Percentiles rank a stretch among this genome's conserved stretches.
Conservation (phyloP, 306 rosid genomes). For the Comarum palustre region DNA sequence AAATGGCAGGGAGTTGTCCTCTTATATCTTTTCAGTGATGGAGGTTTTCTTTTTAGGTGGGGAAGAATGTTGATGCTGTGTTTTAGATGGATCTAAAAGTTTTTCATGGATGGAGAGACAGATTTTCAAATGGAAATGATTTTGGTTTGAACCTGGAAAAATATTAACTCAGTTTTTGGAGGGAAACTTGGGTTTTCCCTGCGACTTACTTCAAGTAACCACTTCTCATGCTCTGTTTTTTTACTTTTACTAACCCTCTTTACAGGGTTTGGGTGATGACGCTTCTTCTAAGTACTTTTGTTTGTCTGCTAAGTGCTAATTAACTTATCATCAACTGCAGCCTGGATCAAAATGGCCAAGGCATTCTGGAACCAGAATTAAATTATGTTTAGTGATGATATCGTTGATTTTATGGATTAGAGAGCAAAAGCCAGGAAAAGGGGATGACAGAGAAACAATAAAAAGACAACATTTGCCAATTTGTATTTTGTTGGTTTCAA, state of each 20-base stretch:
- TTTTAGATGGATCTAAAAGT: conserved; percentile 28
- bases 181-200: conserved; percentile 31
- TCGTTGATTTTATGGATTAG: not conserved
- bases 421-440: not conserved
- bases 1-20: conserved; percentile 29
- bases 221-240: conserved; percentile 17
- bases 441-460: conserved; percentile 25
- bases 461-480: conserved; percentile 21
- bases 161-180: conserved; percentile 33
- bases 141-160: conserved; percentile 39
- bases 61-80: conserved; percentile 18
- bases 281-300: not conserved
- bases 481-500: conserved; percentile 21
- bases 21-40: conserved; percentile 8
- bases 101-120: conserved; percentile 55
- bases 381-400: not conserved
- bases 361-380: conserved; percentile 9
- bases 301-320: not conserved
- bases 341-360: not conserved
- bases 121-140: conserved; percentile 72
- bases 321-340: not conserved
- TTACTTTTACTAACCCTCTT: conserved; percentile 31
- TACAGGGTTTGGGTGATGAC: not conserved
- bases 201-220: conserved; percentile 10
- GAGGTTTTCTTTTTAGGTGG: conserved; percentile 29